Evolutionary conservation across 345 rosid species (phyloP), one percentile per base, ranked within the genome.

Genomic region (Moricandia arvensis): DNA sequence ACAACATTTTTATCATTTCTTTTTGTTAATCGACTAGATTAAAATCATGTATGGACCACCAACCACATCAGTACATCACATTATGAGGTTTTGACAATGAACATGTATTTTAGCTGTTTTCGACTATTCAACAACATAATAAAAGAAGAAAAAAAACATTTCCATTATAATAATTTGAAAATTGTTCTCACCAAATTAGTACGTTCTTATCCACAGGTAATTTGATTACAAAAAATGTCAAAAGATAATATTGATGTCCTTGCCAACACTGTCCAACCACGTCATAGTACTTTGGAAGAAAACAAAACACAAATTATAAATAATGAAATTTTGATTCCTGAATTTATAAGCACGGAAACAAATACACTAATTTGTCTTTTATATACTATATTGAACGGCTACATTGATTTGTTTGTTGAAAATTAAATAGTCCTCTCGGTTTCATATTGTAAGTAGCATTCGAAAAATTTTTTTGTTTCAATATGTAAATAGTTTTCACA

Each of bases 21-120:
- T 58, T 66, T 41, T 41, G 35, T 49, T 49, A 60, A 75, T 58
- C 12, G 7, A 21, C 5, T 74, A 11, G 58, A 65, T 57, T 17
- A 13, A 58, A 58, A 43, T 63, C 69, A 8, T 18, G 63, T 37
- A 69, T 63, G 75, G 75, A 62, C 75, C 75, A 76, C 75, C 75
- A 69, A 63, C 63, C n/a, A n/a, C n/a, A n/a, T n/a, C n/a, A n/a
- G n/a, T 57, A 38, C n/a, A 59, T 64, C 72, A 57, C 72, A 66
- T 71, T 58, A 64, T 64, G 61, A 57, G 62, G 67, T 70, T 70
- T 77, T 70, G 75, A 76, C 71, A 63, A 63, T 38, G 51, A 41
- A 63, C 59, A 41, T 76, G 43, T 70, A 53, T 62, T 38, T 37
- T 54, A 62, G 65, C 64, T 76, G 41, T 63, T 41, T 38, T 30